phyloP scores from a whole-genome alignment of 148 eudicot species.

The Silene uniflora region DNA sequence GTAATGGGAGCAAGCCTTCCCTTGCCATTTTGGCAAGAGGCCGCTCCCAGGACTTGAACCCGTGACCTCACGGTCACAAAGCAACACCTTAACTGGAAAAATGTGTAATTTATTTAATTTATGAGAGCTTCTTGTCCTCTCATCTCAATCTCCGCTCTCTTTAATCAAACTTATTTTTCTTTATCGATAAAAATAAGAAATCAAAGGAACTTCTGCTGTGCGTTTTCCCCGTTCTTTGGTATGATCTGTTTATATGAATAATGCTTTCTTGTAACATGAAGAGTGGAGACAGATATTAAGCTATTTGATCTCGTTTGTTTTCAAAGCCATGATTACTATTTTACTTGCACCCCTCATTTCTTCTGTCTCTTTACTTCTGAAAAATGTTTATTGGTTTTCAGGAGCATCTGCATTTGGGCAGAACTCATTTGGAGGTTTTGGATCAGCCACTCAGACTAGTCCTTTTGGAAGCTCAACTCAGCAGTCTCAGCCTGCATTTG shows the following conservation, averaged over 20 bases:
- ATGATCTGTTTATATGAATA: not conserved
- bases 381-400: constrained; percentile 20
- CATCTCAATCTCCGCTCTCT: not conserved
- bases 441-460: constrained; percentile 58
- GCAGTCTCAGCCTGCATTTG: constrained; percentile 86
- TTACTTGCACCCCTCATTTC: not conserved
- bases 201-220: not conserved
- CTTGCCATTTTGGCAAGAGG: too few species aligned
- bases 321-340: not conserved
- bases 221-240: not conserved
- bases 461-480: constrained; percentile 81
- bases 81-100: not conserved
- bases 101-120: too few species aligned
- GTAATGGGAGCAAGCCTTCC: too few species aligned
- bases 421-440: constrained; percentile 55
- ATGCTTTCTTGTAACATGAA: not conserved
- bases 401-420: constrained; percentile 56
- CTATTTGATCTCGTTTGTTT: constrained; percentile 8
- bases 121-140: not conserved
- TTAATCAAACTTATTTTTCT: too few species aligned
- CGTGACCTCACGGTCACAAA: too few species aligned
- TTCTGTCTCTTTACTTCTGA: not conserved
- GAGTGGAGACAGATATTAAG: not conserved
- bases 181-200: too few species aligned
- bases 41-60: too few species aligned